phyloP scores from a whole-genome alignment of 345 rosid species.

The Angophora floribunda region DNA sequence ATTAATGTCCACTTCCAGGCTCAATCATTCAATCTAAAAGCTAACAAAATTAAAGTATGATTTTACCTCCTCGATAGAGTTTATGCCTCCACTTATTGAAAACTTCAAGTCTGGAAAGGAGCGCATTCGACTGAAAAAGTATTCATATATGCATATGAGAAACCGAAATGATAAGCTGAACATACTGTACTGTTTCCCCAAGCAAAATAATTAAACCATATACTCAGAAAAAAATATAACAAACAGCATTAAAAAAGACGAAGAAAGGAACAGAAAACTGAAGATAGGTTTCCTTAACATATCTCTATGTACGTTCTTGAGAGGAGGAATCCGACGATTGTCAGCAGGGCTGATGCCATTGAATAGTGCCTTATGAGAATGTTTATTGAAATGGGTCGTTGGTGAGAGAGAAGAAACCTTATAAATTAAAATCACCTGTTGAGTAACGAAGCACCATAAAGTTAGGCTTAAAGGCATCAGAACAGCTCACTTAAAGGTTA shows the following conservation, averaged over 20 bases:
- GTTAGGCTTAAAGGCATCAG: too few relatives aligned
- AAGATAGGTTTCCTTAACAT: too few relatives aligned
- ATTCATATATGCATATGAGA: constrained; percentile 67
- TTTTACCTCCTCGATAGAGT: constrained; percentile 61
- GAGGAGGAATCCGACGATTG: too few relatives aligned
- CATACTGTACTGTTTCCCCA: background rate
- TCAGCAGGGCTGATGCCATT: too few relatives aligned
- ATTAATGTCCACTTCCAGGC: background rate
- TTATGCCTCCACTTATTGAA: constrained; percentile 78
- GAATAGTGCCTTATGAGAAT: too few relatives aligned
- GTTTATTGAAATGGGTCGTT: too few relatives aligned
- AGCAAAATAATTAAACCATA: background rate
- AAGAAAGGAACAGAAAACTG: too few relatives aligned
- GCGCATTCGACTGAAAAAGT: constrained; percentile 79
- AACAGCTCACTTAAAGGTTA: too few relatives aligned
- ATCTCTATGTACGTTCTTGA: too few relatives aligned
- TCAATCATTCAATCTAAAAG: background rate
- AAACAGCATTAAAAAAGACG: background rate
- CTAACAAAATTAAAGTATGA: background rate
- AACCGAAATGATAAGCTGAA: background rate
- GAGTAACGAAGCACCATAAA: too few relatives aligned
- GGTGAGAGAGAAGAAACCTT: too few relatives aligned
- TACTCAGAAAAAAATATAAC: background rate
- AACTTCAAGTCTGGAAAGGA: constrained; percentile 93
- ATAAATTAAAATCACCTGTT: too few relatives aligned